Base-by-base conservation (phyloP, 768 basidiomycete genomes). In the Phylloporus sp. region DNA sequence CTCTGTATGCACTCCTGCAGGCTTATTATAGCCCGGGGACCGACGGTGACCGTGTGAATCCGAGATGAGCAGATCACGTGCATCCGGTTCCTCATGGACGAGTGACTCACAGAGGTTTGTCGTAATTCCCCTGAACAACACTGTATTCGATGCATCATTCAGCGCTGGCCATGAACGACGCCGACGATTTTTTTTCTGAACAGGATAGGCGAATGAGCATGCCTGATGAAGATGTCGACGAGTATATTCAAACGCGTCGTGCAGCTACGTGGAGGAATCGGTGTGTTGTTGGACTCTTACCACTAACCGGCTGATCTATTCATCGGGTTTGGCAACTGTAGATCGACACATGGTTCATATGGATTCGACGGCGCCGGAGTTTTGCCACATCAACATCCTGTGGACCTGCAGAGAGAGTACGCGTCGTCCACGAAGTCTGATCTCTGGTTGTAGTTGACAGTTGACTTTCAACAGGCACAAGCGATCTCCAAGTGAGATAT, bases 201-300 rank as follows among this genome's bases (percentile, higher is more conserved):
- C 78, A 77, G 60, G 76, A 82, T 41, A 65, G 62, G 43, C 71
- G 69, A 9, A 77, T 82, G 78, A 71, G 67, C 37, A 48, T 77
- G 15, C 75, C 78, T 4, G 75, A 80, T 31, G 78, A 81, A 58
- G 73, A 76, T 31, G 51, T 76, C 37, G 68, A 75, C 14, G 71
- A 74, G 36, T 82, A 77, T 52, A 51, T 77, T 37, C 61, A 62
- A 35, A 63, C 71, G 23, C 63, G 61, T 31, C 43, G 62, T 24
- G 42, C 44, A 31, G 46, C 38, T 20, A 38, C 46, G 11, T 48
- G 29, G 47, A 51, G n/a, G 46, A 53, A 52, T 24, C 40, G 20
- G 63, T 65, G 38, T 17, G 59, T 23, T 32, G 40, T 32, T 26
- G 9, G 22, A 32, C 17, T 22, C n/a, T 34, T 14, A 42, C 10